Evolutionary conservation across 495 filamentous ascomycete genomes (phyloP), one percentile per base, ranked within the genome.

Genomic region (Neohortaea acidophila): DNA sequence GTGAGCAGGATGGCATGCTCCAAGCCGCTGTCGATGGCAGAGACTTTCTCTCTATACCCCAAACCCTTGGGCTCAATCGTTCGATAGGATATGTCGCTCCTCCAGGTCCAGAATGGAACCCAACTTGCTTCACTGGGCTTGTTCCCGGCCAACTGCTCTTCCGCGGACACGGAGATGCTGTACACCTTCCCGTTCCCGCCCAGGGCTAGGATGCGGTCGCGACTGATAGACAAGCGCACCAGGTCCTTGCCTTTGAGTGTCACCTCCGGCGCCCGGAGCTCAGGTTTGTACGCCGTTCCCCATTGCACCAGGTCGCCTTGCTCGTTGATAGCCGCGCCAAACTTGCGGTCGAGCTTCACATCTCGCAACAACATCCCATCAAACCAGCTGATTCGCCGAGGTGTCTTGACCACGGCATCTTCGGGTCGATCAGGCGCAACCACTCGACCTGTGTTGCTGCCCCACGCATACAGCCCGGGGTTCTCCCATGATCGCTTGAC

Each of bases 391-490:
- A 96, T 72, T 29, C 81, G 70, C 35, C 80, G 69, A 8, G 89
- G 86, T 1, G 67, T 73, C 56, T 91, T 93, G 47, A 97, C 68
- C 30, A 73, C 57, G 17, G 58, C 59, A 32, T 93, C 84, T 27
- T 77, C 67, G 4, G 79, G 89, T 23, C 41, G 43, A 43, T 79
- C 81, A 1, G 87, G 85, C 20, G 84, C 87, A 20, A 76, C 82
- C 2, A 94, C 87, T 38, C 66, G 63, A 26, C 86, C 81, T n/a
- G 61, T 67, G 51, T 97, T 97, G 2, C 78, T 80, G 12, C 89
- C 89, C 87, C 89, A 97, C 20, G 76, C 73, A 61, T 92, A 94
- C 1, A 94, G 78, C 0, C 82, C 89, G 2, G 89, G 87, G 38
- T 81, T 77, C 58, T 85, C 84, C 72, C 81, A 77, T 53, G 82